Base-by-base conservation (phyloP, 495 filamentous ascomycete species). In the Aspergillus kassunensis region DNA sequence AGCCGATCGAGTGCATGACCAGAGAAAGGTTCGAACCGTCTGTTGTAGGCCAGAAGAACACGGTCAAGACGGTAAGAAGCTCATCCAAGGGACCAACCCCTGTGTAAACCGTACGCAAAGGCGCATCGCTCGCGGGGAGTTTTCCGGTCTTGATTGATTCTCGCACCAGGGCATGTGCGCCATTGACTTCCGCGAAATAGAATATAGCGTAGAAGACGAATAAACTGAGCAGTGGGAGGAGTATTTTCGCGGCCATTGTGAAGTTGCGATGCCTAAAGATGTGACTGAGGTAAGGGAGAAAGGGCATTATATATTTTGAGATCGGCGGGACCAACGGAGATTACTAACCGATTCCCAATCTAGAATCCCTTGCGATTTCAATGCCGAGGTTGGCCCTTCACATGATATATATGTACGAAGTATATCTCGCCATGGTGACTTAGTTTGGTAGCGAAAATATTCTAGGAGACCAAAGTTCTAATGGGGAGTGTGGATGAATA, bases 31-130 rank as follows among this genome's bases (percentile, higher is more conserved):
- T 63, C 23, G 65, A 67, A 7, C 79, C 77, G 54, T 83, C 77
- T n/a, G 82, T 59, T 1, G 72, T 51, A 6, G 78, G 69, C 50
- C 75, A 79, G 67, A 85, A 85, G 58, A 85, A 82, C 5, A 64
- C 61, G 1, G 74, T 72, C 53, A 85, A 45, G 8, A 72, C 42
- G 3, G 72, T 59, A 20, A 84, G 57, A 4, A 78, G 65, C 3
- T 58, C 29, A 49, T 86, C 82, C 13, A 86, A 29, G 0, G 56
- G 55, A 13, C 55, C 49, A 25, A 84, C 33, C 6, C 82, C 81
- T 5, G 78, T 84, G 57, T 79, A 85, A 5, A 57, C 44, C 4
- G 60, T 68, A 34, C 71, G 67, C 18, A 80, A 41, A 1, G 73
- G 61, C 30, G 62, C 70, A 44, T 71, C 41, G 4, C 66, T 63